These are phyloP conservation scores for Tulasnella sp. DNA, from an alignment of 768 basidiomycete species.

Conservation along the genomic window DNA sequence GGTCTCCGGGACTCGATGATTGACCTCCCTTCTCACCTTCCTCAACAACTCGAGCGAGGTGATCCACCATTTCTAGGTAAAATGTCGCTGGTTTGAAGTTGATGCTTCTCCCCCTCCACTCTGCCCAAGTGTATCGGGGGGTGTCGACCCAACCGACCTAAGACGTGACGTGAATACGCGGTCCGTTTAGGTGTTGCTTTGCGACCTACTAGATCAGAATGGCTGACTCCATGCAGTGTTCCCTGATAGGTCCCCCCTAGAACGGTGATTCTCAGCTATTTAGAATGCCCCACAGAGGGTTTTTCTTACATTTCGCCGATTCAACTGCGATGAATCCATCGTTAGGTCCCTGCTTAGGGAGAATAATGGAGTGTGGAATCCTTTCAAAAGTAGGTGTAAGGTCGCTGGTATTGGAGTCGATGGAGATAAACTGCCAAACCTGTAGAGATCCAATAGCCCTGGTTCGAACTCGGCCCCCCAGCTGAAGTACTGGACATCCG, in stretches of 20 bases:
- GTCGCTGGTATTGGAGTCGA: too few relatives aligned
- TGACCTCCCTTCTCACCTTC: conserved; percentile 1
- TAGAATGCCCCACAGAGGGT: not conserved
- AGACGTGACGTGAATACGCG: not conserved
- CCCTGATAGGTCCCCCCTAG: conserved; percentile 81
- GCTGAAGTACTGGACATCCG: conserved; percentile 81
- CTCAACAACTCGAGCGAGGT: conserved; percentile 73
- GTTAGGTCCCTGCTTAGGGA: conserved; percentile 86
- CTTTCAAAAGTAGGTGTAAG: conserved; percentile 29
- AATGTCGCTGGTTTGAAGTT: conserved; percentile 89
- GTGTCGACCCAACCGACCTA: conserved; percentile 46
- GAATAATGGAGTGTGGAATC: conserved; percentile 75
- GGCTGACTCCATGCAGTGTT: conserved; percentile 83
- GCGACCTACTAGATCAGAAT: conserved; percentile 63
- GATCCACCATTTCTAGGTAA: conserved; percentile 77
- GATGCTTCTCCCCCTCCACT: conserved; percentile 83
- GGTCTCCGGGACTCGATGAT: not conserved
- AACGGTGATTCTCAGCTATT: not conserved
- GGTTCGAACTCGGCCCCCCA: conserved; percentile 94
- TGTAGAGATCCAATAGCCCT: conserved; percentile 87
- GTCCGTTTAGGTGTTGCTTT: not conserved
- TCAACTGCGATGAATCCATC: conserved; percentile 89
- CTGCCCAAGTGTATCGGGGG: conserved; percentile 82
- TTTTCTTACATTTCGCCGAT: conserved; percentile 65
- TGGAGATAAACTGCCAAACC: conserved; percentile 38